Evolutionary conservation across 768 basidiomycete species (phyloP).

Genomic region (Polyporus arcularius): DNA sequence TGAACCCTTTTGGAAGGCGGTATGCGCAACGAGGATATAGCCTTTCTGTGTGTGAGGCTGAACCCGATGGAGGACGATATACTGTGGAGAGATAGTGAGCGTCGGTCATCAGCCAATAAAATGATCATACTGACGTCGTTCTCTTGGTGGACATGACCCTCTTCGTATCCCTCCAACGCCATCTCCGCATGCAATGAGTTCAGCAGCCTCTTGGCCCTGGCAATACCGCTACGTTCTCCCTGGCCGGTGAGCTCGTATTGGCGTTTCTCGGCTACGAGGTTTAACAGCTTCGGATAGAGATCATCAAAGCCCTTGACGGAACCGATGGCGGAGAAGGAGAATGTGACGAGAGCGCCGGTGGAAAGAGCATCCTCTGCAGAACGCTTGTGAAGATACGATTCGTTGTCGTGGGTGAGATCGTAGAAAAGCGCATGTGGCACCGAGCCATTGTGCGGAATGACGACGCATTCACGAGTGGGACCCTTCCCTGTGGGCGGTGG

Average conservation of each 20-base stretch:
- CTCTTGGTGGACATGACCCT: slow-evolving; percentile 97
- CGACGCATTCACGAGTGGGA: slow-evolving; percentile 66
- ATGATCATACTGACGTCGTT: slow-evolving; percentile 68
- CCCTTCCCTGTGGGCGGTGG: slow-evolving; percentile 84
- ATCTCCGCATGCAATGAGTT: slow-evolving; percentile 92
- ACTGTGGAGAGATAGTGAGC: slow-evolving; percentile 47
- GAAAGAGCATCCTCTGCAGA: slow-evolving; percentile 95
- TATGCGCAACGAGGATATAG: slow-evolving; percentile 89
- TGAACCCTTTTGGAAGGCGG: slow-evolving; percentile 82
- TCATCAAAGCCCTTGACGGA: slow-evolving; percentile 98
- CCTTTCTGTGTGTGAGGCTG: slow-evolving; percentile 90
- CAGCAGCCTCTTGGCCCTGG: slow-evolving; percentile 58
- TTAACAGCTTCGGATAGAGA: slow-evolving; percentile 90
- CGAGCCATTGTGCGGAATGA: slow-evolving; percentile 84
- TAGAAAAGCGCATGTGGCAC: slow-evolving; percentile 91
- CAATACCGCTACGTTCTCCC: slow-evolving; percentile 36
- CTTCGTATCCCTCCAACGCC: slow-evolving; percentile 81
- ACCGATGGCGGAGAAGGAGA: slow-evolving; percentile 85
- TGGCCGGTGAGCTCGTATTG: slow-evolving; percentile 71
- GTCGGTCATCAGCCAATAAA: no score
- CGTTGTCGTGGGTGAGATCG: slow-evolving; percentile 97
- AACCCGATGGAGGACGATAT: slow-evolving; percentile 90
- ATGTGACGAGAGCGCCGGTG: slow-evolving; percentile 89
- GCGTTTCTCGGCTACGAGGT: slow-evolving; percentile 84
- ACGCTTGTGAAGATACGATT: slow-evolving; percentile 86